phyloP scores from a whole-genome alignment of 2,329 filamentous ascomycete species.

The Amesomyces nigricolor region DNA sequence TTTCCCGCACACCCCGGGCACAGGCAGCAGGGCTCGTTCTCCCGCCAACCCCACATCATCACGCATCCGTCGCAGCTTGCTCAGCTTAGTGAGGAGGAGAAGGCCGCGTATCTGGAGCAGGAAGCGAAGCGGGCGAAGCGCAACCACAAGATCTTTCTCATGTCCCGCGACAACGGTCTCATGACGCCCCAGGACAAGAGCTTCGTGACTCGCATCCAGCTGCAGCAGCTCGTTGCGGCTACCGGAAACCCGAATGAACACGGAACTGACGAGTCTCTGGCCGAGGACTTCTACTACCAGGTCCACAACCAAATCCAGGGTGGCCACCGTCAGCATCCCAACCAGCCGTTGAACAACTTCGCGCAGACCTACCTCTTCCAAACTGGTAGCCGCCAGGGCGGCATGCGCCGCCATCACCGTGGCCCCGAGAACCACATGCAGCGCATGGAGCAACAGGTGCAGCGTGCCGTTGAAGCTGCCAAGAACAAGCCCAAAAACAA shows the following conservation, averaged over 20 bases:
- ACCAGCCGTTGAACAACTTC: conserved; percentile 90
- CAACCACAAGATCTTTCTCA: conserved; percentile 93
- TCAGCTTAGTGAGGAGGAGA: conserved; percentile 77
- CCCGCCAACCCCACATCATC: conserved; percentile 45
- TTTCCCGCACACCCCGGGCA: conserved; percentile 32
- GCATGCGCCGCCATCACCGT: conserved; percentile 67
- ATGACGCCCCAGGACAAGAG: conserved; percentile 99
- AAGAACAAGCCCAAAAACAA: conserved; percentile 98
- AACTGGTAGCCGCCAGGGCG: conserved; percentile 76
- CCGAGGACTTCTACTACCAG: conserved; percentile 98
- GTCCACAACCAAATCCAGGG: conserved; percentile 93
- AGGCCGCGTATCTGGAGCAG: conserved; percentile 75
- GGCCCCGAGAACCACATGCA: conserved; percentile 96
- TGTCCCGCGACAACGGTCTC: conserved; percentile 90
- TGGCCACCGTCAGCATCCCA: conserved; percentile 81
- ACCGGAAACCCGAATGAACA: conserved; percentile 81
- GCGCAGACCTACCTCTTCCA: conserved; percentile 97
- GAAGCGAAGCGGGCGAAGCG: conserved; percentile 93
- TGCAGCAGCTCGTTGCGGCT: conserved; percentile 90
- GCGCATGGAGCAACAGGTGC: conserved; percentile 98
- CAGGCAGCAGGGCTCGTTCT: conserved; percentile 51
- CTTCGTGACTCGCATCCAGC: conserved; percentile 95
- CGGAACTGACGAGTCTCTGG: conserved; percentile 71
- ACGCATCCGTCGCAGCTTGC: conserved; percentile 68
- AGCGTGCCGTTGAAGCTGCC: conserved; percentile 91